A percentile compares a stretch with the other conserved stretches of the same genome.
Conservation (phyloP, 2,329 filamentous ascomycete species). For the Xylariaceae sp. region DNA sequence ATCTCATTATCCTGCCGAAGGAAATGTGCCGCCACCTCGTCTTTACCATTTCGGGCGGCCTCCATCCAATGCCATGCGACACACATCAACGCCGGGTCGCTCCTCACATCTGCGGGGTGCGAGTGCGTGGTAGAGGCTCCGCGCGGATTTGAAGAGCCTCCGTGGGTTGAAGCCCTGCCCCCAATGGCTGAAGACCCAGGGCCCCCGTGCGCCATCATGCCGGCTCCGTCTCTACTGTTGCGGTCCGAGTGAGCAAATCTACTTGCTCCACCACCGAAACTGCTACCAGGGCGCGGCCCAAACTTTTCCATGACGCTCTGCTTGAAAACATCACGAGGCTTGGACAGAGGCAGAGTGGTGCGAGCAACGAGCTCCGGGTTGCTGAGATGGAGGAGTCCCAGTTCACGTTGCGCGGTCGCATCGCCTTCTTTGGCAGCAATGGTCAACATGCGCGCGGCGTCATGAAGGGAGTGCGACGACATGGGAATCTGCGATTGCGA, state of each 20-base stretch:
- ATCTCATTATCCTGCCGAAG: conserved; percentile 60
- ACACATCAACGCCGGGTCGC: conserved; percentile 86
- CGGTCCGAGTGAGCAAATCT: not conserved
- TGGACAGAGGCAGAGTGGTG: conserved; percentile 77
- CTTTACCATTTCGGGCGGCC: conserved; percentile 77
- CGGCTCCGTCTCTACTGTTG: too few relatives aligned
- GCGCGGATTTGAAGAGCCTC: too few relatives aligned
- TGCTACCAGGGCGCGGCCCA: conserved; percentile 23
- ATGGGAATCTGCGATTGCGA: conserved; percentile 25
- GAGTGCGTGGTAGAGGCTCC: too few relatives aligned
- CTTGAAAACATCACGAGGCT: conserved; percentile 86
- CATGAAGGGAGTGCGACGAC: conserved; percentile 60
- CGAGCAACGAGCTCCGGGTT: conserved; percentile 80
- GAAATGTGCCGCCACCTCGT: conserved; percentile 78
- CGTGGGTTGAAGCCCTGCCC: too few relatives aligned
- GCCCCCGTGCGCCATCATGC: too few relatives aligned
- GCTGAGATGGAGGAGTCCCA: conserved; percentile 89
- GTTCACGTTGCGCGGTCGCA: conserved; percentile 82
- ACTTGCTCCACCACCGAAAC: not conserved
- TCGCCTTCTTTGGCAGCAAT: conserved; percentile 93
- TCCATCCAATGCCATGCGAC: conserved; percentile 98
- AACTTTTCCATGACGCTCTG: conserved; percentile 75
- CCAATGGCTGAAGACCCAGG: too few relatives aligned
- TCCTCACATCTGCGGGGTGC: conserved; percentile 46
- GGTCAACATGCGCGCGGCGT: conserved; percentile 85